phyloP scores from a whole-genome alignment of 2,329 filamentous ascomycete species.

The Daldinia sp. region DNA sequence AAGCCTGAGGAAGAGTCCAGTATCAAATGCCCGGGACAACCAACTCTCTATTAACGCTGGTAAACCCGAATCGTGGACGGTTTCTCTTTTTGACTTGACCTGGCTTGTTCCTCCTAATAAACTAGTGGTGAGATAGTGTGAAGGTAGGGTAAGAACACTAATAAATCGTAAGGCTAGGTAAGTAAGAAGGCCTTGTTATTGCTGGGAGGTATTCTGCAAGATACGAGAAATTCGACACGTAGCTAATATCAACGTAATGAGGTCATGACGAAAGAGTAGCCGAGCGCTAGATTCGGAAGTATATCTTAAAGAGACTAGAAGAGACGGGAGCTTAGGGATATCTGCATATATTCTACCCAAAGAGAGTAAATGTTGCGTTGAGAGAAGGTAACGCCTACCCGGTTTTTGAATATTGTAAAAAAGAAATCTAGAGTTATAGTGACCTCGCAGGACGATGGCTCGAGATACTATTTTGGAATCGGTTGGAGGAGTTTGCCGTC shows the following conservation, averaged over 20 bases:
- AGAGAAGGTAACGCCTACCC: slow-evolving; percentile 15
- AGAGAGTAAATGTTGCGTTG: slow-evolving; percentile 16
- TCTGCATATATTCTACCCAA: slow-evolving; percentile 25
- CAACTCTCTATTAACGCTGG: slow-evolving; percentile 13
- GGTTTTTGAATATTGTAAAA: slow-evolving; percentile 22
- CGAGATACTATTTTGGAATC: slow-evolving; percentile 21
- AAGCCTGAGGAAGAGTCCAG: slow-evolving; percentile 9
- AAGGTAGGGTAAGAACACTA: slow-evolving; percentile 2
- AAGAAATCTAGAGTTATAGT: slow-evolving; percentile 1
- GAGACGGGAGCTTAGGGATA: slow-evolving; percentile 15
- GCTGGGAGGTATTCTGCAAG: slow-evolving; percentile 4
- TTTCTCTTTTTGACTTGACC: slow-evolving; percentile 9
- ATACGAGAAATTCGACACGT: slow-evolving; percentile 3
- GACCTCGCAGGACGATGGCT: slow-evolving; percentile 8
- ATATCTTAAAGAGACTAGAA: slow-evolving; percentile 5
- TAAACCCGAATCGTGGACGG: slow-evolving; percentile 11
- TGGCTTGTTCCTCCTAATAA: slow-evolving; percentile 8
- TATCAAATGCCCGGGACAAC: slow-evolving; percentile 14
- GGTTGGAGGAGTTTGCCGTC: slow-evolving; percentile 22
- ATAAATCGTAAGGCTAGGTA: slow-evolving; percentile 1
- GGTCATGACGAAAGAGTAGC: slow-evolving; percentile 18
- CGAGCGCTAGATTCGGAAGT: slow-evolving; percentile 12
- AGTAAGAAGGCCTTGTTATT: slow-evolving; percentile 2
- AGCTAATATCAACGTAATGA: slow-evolving; percentile 24
- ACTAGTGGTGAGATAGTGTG: slow-evolving; percentile 17